Evolutionary conservation across 1,284 basidiomycete species (phyloP).

Genomic region (Singerocomus inundabilis): DNA sequence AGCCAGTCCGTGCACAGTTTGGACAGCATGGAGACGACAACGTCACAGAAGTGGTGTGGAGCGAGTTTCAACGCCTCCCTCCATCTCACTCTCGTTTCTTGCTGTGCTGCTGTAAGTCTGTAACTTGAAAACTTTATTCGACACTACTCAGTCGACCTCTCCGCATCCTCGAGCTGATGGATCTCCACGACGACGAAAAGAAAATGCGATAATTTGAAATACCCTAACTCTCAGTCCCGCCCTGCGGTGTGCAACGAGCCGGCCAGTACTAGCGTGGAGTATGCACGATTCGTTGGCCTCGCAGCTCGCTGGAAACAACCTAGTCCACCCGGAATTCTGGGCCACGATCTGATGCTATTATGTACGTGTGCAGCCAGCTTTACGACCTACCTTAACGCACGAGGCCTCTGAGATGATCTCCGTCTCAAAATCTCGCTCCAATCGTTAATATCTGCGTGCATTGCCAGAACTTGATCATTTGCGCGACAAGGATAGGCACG

Average conservation of each 20-base stretch:
- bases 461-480: slow-evolving; percentile 10
- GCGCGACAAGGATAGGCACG: slow-evolving; percentile 8
- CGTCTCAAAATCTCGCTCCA: slow-evolving; percentile 17
- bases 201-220: slow-evolving; percentile 27
- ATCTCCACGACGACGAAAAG: slow-evolving; percentile 10
- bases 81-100: slow-evolving; percentile 4
- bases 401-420: slow-evolving; percentile 26
- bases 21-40: slow-evolving; percentile 26
- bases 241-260: no score
- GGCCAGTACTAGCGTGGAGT: no score
- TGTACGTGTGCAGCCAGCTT: slow-evolving; percentile 15
- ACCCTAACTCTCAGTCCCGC: slow-evolving; percentile 16
- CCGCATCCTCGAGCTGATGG: slow-evolving; percentile 10
- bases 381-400: slow-evolving; percentile 35
- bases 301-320: not conserved
- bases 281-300: not conserved
- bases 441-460: slow-evolving; percentile 14
- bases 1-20: slow-evolving; percentile 11
- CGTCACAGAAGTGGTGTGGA: slow-evolving; percentile 24
- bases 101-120: not conserved
- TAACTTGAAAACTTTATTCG: slow-evolving; percentile 13
- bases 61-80: slow-evolving; percentile 7
- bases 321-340: not conserved
- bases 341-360: slow-evolving; percentile 15
- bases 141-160: slow-evolving; percentile 5